Evolutionary conservation across 129 eudicot genomes (phyloP).

Genomic region (Daucus carota): DH1_v3.0 NC_030384.2:47028501-47029000

Average conservation of each 20-base stretch:
- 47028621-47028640: conserved; percentile 72
- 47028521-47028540: conserved; percentile 54
- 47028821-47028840: conserved; percentile 59
- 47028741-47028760: conserved; percentile 68
- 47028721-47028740: conserved; percentile 59
- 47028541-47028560: conserved; percentile 66
- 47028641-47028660: conserved; percentile 78
- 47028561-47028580: conserved; percentile 92
- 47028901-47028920: conserved; percentile 49
- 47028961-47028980: conserved; percentile 72
- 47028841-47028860: conserved; percentile 74
- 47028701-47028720: conserved; percentile 78
- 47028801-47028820: conserved; percentile 44
- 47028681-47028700: conserved; percentile 48
- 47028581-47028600: conserved; percentile 87
- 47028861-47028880: conserved; percentile 49
- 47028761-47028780: conserved; percentile 76
- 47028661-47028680: conserved; percentile 69
- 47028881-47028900: conserved; percentile 56
- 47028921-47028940: conserved; percentile 39
- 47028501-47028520: conserved; percentile 88
- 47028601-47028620: conserved; percentile 83
- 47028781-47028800: conserved; percentile 68
- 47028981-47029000: conserved; percentile 73
- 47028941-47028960: conserved; percentile 34